Evolutionary conservation across 768 basidiomycete species (phyloP), one percentile per base, ranked within the genome.

Genomic region (Nevesoporus exiguus): DNA sequence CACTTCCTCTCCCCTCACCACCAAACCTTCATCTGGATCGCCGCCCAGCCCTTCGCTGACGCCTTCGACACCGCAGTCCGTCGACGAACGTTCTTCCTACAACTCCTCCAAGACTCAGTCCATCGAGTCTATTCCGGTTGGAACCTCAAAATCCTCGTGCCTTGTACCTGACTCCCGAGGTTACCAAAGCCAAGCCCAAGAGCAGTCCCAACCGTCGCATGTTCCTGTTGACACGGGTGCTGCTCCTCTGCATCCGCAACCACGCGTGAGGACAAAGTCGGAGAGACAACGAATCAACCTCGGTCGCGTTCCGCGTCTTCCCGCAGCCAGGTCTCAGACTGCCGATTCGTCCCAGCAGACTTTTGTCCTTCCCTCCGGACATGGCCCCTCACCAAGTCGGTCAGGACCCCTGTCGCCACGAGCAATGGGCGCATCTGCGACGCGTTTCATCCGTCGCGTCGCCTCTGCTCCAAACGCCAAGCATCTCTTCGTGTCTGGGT

Each of bases 391-490:
- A 13, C 47, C 73, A 17, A 68, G 67, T 41, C 71, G 79, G 34
- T 64, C 77, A 2, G 80, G 76, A 19, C 81, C 85, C 10, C 73
- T 89, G 37, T 85, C 83, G 7, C 85, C 88, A 29, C 84, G 80
- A 63, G 77, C 80, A 21, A 81, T 91, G 73, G 77, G 84, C 47
- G 84, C 85, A 15, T 83, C 85, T 0, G 89, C 92, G 9, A 82
- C 90, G 45, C 86, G 95, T 33, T 94, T 98, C 74, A 85, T 98
- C 29, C 87, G 96, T 49, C 86, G 96, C 46, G 96, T 98, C 44
- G 93, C 95, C 4, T 97, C 93, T 9, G 95, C 97, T 3, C 96
- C 96, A 3, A 99, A 98, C 66, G 88, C 94, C 31, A 98, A 98
- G 69, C 89, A 87, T 27, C 77, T 99, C 29, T 93, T 98, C 69